Conservation (phyloP, 2,329 filamentous ascomycete genomes). For the Cladobotryum protrusum region DNA sequence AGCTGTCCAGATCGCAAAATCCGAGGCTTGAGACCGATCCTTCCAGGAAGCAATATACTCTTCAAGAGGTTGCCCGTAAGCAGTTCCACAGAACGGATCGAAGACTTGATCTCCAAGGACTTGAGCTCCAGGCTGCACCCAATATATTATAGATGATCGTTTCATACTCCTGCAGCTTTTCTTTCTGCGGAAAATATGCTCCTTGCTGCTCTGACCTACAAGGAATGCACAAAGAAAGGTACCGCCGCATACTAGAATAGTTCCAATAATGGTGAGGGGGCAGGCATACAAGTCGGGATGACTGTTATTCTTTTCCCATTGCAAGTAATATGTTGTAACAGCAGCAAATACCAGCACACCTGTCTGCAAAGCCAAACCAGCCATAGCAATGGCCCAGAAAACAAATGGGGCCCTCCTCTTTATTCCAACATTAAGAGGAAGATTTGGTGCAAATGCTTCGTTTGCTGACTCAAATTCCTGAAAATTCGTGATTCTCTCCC, state of each 20-base stretch:
- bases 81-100: constrained; percentile 15
- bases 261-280: constrained; percentile 17
- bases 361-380: constrained; percentile 12
- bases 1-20: constrained; percentile 4
- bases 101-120: constrained; percentile 20
- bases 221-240: constrained; percentile 18
- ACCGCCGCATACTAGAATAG: constrained; percentile 13
- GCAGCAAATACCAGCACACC: constrained; percentile 14
- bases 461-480: background rate
- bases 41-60: constrained; percentile 12
- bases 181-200: constrained; percentile 8
- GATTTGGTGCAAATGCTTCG: constrained; percentile 9
- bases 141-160: constrained; percentile 7
- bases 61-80: constrained; percentile 1
- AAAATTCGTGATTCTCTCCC: background rate
- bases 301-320: constrained; percentile 9
- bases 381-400: constrained; percentile 8
- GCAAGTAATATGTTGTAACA: constrained; percentile 11
- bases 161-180: background rate
- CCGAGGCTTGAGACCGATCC: constrained; percentile 5
- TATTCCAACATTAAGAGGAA: constrained; percentile 14
- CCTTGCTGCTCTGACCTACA: constrained; percentile 15
- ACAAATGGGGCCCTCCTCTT: constrained; percentile 9
- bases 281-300: constrained; percentile 11
- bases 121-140: constrained; percentile 19